These are phyloP conservation scores for Globisporangium barbulae DNA, from an alignment of 352 stramenopile genomes.

Conservation along the genomic window DNA sequence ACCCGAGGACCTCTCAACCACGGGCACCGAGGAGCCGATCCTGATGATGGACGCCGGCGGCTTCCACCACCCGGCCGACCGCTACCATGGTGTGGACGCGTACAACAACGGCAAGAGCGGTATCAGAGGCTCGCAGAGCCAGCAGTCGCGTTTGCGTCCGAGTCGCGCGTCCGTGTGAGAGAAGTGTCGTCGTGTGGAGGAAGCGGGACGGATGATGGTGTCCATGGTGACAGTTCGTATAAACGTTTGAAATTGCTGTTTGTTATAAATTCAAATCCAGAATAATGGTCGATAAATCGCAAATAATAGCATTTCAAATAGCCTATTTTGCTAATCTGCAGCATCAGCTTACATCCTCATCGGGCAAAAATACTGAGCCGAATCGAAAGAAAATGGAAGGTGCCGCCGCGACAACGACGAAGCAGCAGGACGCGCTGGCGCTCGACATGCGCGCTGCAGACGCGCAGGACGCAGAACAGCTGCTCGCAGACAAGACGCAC, in stretches of 20 bases:
- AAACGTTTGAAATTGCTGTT: too few relatives aligned
- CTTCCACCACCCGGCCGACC: not conserved
- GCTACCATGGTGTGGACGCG: not conserved
- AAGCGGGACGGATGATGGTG: not conserved
- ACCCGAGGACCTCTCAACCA: constrained; percentile 4
- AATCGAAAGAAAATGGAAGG: not conserved
- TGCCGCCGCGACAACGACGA: not conserved
- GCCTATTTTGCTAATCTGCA: too few relatives aligned
- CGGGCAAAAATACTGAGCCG: too few relatives aligned
- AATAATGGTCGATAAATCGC: too few relatives aligned
- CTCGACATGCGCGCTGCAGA: constrained; percentile 12
- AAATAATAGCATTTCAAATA: too few relatives aligned
- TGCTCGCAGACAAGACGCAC: not conserved
- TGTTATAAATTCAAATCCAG: too few relatives aligned
- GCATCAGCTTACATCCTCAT: too few relatives aligned
- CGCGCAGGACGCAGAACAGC: not conserved
- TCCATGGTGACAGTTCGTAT: too few relatives aligned
- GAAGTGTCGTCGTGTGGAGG: not conserved
- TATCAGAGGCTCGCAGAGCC: not conserved
- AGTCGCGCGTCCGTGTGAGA: not conserved
- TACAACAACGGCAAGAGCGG: not conserved
- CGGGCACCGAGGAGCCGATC: not conserved
- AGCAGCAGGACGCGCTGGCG: constrained; percentile 1
- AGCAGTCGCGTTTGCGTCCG: constrained; percentile 5
- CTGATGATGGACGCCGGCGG: not conserved